Conservation (phyloP, 2,329 filamentous ascomycete genomes). For the Didymella lethalis region DNA sequence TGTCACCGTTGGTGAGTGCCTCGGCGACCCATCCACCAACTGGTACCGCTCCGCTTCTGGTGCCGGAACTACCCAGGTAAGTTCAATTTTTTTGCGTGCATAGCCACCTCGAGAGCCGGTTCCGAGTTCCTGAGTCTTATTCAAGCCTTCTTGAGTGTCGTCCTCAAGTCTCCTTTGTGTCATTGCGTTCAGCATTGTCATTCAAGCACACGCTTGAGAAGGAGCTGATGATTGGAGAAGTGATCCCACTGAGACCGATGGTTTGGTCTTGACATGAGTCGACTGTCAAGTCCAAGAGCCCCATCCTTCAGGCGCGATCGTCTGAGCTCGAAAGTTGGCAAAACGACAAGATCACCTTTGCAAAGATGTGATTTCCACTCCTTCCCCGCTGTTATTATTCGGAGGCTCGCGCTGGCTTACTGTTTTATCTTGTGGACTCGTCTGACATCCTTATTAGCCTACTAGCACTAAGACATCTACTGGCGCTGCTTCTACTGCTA, state of each 20-base stretch:
- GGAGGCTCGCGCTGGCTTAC: constrained; percentile 15
- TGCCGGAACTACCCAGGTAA: constrained; percentile 20
- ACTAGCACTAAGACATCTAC: constrained; percentile 25
- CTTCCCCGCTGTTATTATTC: constrained; percentile 5
- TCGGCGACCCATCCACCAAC: constrained; percentile 55
- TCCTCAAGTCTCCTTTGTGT: constrained; percentile 21
- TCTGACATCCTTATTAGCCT: constrained; percentile 17
- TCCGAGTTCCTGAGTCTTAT: constrained; percentile 12
- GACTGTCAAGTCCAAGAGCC: constrained; percentile 13
- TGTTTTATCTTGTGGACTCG: constrained; percentile 3
- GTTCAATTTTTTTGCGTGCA: constrained; percentile 16
- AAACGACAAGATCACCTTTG: constrained; percentile 10
- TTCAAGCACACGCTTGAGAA: constrained; percentile 23
- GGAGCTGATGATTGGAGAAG: constrained; percentile 18
- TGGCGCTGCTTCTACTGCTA: constrained; percentile 26
- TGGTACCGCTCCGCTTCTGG: constrained; percentile 56
- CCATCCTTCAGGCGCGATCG: constrained; percentile 13
- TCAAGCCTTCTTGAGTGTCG: constrained; percentile 13
- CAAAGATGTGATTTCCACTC: constrained; percentile 14
- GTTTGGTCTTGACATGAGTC: constrained; percentile 12
- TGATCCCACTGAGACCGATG: constrained; percentile 19
- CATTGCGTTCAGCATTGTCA: constrained; percentile 23
- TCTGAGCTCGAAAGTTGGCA: constrained; percentile 16
- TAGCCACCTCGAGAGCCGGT: constrained; percentile 17
- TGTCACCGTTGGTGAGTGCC: constrained; percentile 58